Evolutionary conservation across 306 rosid species (phyloP).

Genomic region (Clitoria ternatea): DNA sequence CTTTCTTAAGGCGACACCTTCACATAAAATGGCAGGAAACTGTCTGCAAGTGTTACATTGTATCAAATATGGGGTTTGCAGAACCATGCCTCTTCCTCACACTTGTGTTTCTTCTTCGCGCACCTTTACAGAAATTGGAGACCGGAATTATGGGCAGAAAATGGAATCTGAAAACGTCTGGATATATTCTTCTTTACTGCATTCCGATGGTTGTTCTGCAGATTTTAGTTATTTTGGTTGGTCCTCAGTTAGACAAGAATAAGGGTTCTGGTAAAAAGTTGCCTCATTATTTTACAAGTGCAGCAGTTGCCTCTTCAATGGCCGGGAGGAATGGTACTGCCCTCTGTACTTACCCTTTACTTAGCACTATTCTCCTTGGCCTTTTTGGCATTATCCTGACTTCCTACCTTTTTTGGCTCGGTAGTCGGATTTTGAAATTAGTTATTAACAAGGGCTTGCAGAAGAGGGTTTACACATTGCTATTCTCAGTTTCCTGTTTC

Average conservation of each 20-base stretch:
- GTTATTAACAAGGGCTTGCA: conserved; percentile 96
- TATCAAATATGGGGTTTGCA: conserved; percentile 94
- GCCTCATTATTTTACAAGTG: conserved; percentile 62
- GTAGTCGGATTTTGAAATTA: conserved; percentile 87
- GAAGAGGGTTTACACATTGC: conserved; percentile 85
- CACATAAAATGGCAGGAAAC: conserved; percentile 79
- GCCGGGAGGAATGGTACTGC: conserved; percentile 40
- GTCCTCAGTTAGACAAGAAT: conserved; percentile 51
- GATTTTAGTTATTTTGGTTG: conserved; percentile 66
- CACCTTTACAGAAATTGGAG: conserved; percentile 74
- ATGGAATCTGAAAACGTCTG: conserved; percentile 79
- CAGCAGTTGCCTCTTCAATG: conserved; percentile 31
- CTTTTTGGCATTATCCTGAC: conserved; percentile 73
- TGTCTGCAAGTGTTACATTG: conserved; percentile 88
- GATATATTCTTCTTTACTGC: conserved; percentile 73
- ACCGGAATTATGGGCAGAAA: conserved; percentile 71
- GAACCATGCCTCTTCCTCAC: conserved; percentile 98
- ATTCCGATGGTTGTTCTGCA: conserved; percentile 82
- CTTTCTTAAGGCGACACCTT: conserved; percentile 56
- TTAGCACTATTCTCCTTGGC: conserved; percentile 80
- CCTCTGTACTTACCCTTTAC: conserved; percentile 91
- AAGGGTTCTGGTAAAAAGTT: conserved; percentile 37
- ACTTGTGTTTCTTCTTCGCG: conserved; percentile 85
- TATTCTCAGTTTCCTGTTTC: conserved; percentile 79
- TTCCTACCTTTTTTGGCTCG: conserved; percentile 92